Evolutionary conservation across 495 filamentous ascomycete genomes (phyloP), one percentile per base, ranked within the genome.

Genomic region (Aspergillus panamensis): DNA sequence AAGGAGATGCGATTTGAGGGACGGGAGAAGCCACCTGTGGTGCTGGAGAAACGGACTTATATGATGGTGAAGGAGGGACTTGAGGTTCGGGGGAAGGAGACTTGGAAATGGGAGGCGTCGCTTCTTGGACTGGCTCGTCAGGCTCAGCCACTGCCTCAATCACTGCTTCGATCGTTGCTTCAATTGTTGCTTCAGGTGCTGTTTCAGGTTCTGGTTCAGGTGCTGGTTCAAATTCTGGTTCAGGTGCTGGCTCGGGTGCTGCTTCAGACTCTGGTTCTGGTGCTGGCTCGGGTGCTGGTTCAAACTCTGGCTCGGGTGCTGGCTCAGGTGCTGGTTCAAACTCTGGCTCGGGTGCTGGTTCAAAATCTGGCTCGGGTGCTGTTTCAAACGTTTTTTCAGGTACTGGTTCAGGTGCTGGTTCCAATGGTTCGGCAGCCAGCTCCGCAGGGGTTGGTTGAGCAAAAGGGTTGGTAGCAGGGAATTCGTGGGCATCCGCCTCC

Each of bases 81-180:
- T 44, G 37, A 20, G 35, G 59, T 25, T 40, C 52, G 35, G 61
- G 56, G 20, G 61, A 59, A 8, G 48, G 39, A 17, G 62, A 56
- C 52, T 62, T 62, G 13, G 59, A 62, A 6, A 47, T 52, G 37
- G 59, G 57, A 17, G 59, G 53, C 53, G 62, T 60, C n/a, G 53
- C 51, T 47, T 62, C 42, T n/a, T 56, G 53, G 17, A 51, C 50
- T 37, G 55, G 55, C 16, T 62, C 57, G 10, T 62, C 53, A 35
- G 61, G 40, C 25, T 48, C 25, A 25, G 25, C 25, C 25, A 25
- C 25, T 25, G 25, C 25, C 5, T 25, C 25, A 25, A 25, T 5
- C 5, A 25, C 25, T 25, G 25, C 25, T 25, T 25, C 25, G 25
- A 25, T 25, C 32, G 12, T 43, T 35, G 43, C 14, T 19, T 51